These are phyloP conservation scores for Licmophora abbreviata DNA, from an alignment of 108 stramenopile genomes.

Conservation along the genomic window DNA sequence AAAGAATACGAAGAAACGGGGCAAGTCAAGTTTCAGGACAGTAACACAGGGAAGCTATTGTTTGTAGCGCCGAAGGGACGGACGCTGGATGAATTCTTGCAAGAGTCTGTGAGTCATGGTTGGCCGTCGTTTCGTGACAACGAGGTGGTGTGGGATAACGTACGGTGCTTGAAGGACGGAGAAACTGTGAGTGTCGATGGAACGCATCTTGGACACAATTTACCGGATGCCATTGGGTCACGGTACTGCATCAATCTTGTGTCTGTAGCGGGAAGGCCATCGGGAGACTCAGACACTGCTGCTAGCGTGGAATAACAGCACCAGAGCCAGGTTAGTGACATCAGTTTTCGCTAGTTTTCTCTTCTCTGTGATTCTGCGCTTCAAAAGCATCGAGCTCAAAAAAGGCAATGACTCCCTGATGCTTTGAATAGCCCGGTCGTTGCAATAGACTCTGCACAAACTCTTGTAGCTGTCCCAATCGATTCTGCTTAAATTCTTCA, in stretches of 20 bases:
- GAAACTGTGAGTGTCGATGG: constrained; percentile 84
- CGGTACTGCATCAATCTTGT: constrained; percentile 77
- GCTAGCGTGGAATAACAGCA: neutral
- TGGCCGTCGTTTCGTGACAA: constrained; percentile 86
- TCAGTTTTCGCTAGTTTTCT: neutral
- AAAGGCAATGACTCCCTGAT: constrained; percentile 25
- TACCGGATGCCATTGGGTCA: constrained; percentile 45
- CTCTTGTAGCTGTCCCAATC: constrained; percentile 25
- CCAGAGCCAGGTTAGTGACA: neutral
- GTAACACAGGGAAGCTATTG: constrained; percentile 46
- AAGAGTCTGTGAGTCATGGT: constrained; percentile 46
- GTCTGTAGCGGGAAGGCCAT: constrained; percentile 48
- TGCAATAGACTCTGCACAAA: constrained; percentile 26
- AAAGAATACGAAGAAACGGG: constrained; percentile 16
- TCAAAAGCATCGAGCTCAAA: constrained; percentile 14
- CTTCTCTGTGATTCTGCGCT: neutral
- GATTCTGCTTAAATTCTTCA: constrained; percentile 28
- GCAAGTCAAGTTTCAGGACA: constrained; percentile 53
- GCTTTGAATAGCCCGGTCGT: constrained; percentile 16
- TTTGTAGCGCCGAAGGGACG: constrained; percentile 49
- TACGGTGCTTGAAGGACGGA: constrained; percentile 70
- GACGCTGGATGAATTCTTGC: constrained; percentile 36
- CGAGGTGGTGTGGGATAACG: constrained; percentile 85
- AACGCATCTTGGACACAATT: constrained; percentile 76
- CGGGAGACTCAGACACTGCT: neutral